Conservation (phyloP, 768 basidiomycete species). For the Lactarius pseudohatsudake region DNA sequence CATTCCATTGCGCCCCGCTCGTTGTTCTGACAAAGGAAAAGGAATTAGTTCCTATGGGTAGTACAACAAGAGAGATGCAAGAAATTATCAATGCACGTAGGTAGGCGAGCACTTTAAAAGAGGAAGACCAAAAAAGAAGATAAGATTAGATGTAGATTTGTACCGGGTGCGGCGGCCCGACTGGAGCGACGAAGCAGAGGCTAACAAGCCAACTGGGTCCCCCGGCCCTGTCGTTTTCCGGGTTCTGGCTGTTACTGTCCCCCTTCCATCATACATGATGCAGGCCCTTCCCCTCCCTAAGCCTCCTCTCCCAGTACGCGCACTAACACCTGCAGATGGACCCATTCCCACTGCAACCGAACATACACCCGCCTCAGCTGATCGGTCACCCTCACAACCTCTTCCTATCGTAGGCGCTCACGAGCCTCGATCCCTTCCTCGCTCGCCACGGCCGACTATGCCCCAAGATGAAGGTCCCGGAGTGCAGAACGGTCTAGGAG, state of each 20-base stretch:
- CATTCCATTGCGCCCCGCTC: too few relatives aligned
- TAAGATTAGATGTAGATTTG: constrained; percentile 13
- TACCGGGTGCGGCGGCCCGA: constrained; percentile 8
- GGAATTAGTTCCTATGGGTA: too few relatives aligned
- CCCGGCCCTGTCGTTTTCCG: neutral
- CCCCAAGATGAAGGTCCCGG: constrained; percentile 4
- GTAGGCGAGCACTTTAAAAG: neutral
- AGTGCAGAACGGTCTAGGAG: neutral
- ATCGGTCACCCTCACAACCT: constrained; percentile 17
- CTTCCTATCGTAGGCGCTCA: constrained; percentile 16
- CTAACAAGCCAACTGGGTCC: constrained; percentile 8
- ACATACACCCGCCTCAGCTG: constrained; percentile 12
- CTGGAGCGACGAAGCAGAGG: neutral
- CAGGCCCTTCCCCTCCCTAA: constrained; percentile 23
- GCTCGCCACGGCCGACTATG: constrained; percentile 14
- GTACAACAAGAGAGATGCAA: too few relatives aligned
- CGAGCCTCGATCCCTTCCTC: constrained; percentile 17
- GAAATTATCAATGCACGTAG: too few relatives aligned
- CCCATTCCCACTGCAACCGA: neutral
- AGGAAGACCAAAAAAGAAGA: neutral
- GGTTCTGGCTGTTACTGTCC: constrained; percentile 11
- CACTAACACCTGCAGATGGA: constrained; percentile 5
- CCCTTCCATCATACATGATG: constrained; percentile 19
- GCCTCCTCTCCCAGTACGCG: constrained; percentile 17
- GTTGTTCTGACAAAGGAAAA: too few relatives aligned